Evolutionary conservation across 495 filamentous ascomycete species (phyloP).

Genomic region (Trichocladium uniseriatum): DNA sequence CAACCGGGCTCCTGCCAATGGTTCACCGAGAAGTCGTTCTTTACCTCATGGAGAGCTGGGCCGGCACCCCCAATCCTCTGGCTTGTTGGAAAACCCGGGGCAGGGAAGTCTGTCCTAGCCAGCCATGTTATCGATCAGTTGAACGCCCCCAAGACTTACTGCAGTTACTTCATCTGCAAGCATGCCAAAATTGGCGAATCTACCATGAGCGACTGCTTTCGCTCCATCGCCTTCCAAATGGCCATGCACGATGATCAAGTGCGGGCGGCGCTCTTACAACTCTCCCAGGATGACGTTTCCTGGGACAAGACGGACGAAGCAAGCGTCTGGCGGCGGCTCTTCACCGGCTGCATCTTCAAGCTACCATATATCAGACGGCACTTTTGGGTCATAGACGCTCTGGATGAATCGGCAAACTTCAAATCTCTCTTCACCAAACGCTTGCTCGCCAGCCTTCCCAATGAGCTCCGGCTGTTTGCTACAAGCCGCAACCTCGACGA

Average conservation of each 20-base stretch:
- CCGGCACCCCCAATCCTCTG: slow-evolving; percentile 14
- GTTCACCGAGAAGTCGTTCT: slow-evolving; percentile 12
- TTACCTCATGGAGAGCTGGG: slow-evolving; percentile 13
- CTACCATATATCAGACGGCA: slow-evolving; percentile 8
- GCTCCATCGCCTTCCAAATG: slow-evolving; percentile 26
- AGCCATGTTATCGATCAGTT: slow-evolving; percentile 21
- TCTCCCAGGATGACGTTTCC: neutral
- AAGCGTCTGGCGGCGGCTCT: slow-evolving; percentile 18
- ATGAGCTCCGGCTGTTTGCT: slow-evolving; percentile 14
- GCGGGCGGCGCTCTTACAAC: slow-evolving; percentile 2
- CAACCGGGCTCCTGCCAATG: slow-evolving; percentile 22
- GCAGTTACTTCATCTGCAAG: slow-evolving; percentile 26
- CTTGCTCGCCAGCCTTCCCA: slow-evolving; percentile 7
- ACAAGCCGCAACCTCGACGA: slow-evolving; percentile 18
- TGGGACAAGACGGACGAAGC: slow-evolving; percentile 16
- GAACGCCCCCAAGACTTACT: neutral
- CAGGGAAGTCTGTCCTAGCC: slow-evolving; percentile 24
- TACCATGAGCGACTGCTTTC: slow-evolving; percentile 10
- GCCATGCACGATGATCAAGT: slow-evolving; percentile 11
- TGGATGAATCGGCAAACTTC: slow-evolving; percentile 19
- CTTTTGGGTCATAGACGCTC: slow-evolving; percentile 23
- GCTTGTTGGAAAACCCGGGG: slow-evolving; percentile 19
- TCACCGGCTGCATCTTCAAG: slow-evolving; percentile 13
- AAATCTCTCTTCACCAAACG: slow-evolving; percentile 8
- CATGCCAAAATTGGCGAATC: neutral